Evolutionary conservation across 306 rosid genomes (phyloP), one percentile per base, ranked within the genome.

Genomic region (Sicyos baderoa): DNA sequence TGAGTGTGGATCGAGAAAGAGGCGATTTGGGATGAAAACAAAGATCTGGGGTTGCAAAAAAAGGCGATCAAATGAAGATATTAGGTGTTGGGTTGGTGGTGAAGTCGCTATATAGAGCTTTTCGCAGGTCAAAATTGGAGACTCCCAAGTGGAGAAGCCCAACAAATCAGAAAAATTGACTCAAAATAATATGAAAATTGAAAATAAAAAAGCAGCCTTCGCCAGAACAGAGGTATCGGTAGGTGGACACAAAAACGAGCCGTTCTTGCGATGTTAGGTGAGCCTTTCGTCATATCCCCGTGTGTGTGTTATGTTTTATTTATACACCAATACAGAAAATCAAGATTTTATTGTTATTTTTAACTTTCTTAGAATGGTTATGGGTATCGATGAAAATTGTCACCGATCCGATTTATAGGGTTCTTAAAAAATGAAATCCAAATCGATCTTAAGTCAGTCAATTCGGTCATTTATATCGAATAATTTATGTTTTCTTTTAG

Each of bases 111-210:
- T 67, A 23, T 67, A 67, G 72, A 48, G 15, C 57, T 16, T 48
- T 9, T 5, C n/a, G 23, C 45, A 16, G 72, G 72, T 67, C 72
- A 49, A 49, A 67, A 27, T 48, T 67, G 72, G 57, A 42, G 70
- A 44, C 35, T 64, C 27, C 1, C 17, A 51, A 64, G 9, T 42
- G 69, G 17, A 63, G 69, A 63, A 35, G 4, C 15, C 42, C 15
- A 21, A 21, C 16, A 55, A 55, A 55, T 54, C 11, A 55, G 12
- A 48, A 22, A 22, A 57, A 16, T 59, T 16, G 66, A 59, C 14
- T 19, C 66, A 59, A 4, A 59, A 59, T 9, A 40, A n/a, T 15
- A 29, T 2, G 14, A 17, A 37, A 62, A 9, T 14, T 2, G 8
- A 10, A 17, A 35, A 10, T 4, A 0, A 0, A 5, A 37, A 63